Evolutionary conservation across 1,284 basidiomycete species (phyloP).

Genomic region (Sanghuangporus weigelae): DNA sequence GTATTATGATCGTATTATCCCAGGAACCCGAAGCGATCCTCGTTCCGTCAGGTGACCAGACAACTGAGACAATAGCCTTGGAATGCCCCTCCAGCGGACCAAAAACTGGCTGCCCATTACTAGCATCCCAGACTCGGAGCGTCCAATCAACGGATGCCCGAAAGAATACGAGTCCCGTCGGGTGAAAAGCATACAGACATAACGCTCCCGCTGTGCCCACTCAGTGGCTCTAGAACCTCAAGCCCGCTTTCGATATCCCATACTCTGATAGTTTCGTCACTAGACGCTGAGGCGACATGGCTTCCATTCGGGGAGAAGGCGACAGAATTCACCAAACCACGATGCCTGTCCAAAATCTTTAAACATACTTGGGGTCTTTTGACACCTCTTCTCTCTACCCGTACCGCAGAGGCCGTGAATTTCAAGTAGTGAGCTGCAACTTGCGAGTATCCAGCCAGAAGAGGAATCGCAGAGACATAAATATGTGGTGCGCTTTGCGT

Average conservation of each 20-base stretch:
- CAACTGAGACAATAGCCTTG: constrained; percentile 17
- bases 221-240: background rate
- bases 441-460: constrained; percentile 14
- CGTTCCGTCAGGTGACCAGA: constrained; percentile 6
- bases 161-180: background rate
- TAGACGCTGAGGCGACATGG: background rate
- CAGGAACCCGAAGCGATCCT: background rate
- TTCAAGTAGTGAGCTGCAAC: background rate
- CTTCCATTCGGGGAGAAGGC: background rate
- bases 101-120: background rate
- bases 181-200: background rate
- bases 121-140: background rate
- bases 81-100: background rate
- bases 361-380: background rate
- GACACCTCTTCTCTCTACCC: background rate
- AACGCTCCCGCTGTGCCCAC: background rate
- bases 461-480: constrained; percentile 4
- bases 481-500: constrained; percentile 9
- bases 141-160: too few relatives aligned
- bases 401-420: background rate
- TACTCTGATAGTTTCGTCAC: background rate
- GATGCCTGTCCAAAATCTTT: background rate
- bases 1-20: background rate
- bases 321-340: background rate
- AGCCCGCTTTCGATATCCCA: background rate